phyloP scores from a whole-genome alignment of 805 yeast genomes.

The Scheffersomyces amazonensis region DNA sequence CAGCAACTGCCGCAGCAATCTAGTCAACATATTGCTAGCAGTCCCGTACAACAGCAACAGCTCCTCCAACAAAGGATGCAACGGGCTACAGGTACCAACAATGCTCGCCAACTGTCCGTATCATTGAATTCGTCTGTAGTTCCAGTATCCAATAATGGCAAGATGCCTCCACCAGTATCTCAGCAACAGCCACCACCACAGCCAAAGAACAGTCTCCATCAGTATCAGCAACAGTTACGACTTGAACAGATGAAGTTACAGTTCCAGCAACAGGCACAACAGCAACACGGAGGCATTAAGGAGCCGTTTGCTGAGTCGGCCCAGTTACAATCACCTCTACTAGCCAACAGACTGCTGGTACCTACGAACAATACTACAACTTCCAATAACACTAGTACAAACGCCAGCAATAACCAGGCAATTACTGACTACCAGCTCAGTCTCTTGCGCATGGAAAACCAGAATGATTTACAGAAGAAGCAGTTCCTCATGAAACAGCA shows the following conservation, averaged over 20 bases:
- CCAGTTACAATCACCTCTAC: slow-evolving; percentile 12
- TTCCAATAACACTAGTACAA: slow-evolving; percentile 3
- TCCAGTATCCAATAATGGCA: slow-evolving; percentile 2
- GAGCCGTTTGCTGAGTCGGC: neutral
- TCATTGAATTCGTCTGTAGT: slow-evolving; percentile 2
- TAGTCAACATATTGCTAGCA: too few relatives aligned
- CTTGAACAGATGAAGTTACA: slow-evolving; percentile 22
- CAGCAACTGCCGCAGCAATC: neutral
- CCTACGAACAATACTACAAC: slow-evolving; percentile 1
- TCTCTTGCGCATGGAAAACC: slow-evolving; percentile 15
- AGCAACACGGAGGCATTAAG: slow-evolving; percentile 5
- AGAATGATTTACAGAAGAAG: slow-evolving; percentile 16
- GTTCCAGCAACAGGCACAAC: slow-evolving; percentile 20
- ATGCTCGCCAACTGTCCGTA: neutral
- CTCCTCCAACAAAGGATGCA: neutral
- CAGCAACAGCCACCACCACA: slow-evolving; percentile 6
- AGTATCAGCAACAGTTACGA: slow-evolving; percentile 19
- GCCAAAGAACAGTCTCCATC: slow-evolving; percentile 5
- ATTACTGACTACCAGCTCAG: slow-evolving; percentile 20
- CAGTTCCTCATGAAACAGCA: slow-evolving; percentile 17
- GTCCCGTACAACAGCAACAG: slow-evolving; percentile 1
- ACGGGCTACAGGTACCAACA: neutral
- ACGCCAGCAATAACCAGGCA: slow-evolving; percentile 10
- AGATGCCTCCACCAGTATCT: slow-evolving; percentile 4
- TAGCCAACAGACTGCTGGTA: slow-evolving; percentile 7